phyloP scores from a whole-genome alignment of 2,329 filamentous ascomycete species.

The Emergomyces orientalis region DNA sequence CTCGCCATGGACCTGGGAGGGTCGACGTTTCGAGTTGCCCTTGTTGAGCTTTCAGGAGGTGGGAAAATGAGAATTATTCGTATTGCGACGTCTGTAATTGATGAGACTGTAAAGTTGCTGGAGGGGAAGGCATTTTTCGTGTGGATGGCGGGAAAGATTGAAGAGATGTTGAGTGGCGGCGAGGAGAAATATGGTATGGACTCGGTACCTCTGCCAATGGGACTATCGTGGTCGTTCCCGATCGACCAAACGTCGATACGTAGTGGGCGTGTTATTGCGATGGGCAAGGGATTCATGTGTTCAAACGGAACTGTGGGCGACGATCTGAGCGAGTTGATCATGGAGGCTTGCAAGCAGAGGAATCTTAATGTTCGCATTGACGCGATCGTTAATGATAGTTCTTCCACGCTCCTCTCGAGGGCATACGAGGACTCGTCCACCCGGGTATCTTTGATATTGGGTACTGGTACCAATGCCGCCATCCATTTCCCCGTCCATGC shows the following conservation, averaged over 20 bases:
- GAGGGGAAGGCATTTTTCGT: constrained; percentile 53
- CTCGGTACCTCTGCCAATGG: constrained; percentile 43
- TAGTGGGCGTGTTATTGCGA: constrained; percentile 48
- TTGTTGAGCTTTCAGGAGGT: constrained; percentile 47
- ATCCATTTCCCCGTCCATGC: constrained; percentile 50
- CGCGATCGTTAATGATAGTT: constrained; percentile 56
- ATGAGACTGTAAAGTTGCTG: constrained; percentile 46
- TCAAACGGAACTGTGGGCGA: constrained; percentile 50
- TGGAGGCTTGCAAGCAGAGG: constrained; percentile 46
- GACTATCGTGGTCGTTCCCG: constrained; percentile 58
- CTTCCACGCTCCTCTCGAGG: constrained; percentile 52
- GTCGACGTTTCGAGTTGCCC: constrained; percentile 55
- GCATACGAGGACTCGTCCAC: constrained; percentile 53
- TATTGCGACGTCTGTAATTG: constrained; percentile 48
- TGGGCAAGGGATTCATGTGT: constrained; percentile 58
- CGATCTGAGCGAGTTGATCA: constrained; percentile 52
- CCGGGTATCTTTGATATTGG: constrained; percentile 54
- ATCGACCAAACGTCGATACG: constrained; percentile 54
- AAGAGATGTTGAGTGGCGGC: constrained; percentile 41
- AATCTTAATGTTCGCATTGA: constrained; percentile 50
- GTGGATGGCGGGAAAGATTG: constrained; percentile 56
- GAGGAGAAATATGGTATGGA: constrained; percentile 33
- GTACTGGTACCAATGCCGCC: constrained; percentile 57
- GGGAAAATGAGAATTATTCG: constrained; percentile 46
- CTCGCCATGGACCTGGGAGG: constrained; percentile 56